These are phyloP conservation scores for Besnoitia besnoiti DNA, from an alignment of 169 alveolate genomes.

Conservation along the genomic window DNA sequence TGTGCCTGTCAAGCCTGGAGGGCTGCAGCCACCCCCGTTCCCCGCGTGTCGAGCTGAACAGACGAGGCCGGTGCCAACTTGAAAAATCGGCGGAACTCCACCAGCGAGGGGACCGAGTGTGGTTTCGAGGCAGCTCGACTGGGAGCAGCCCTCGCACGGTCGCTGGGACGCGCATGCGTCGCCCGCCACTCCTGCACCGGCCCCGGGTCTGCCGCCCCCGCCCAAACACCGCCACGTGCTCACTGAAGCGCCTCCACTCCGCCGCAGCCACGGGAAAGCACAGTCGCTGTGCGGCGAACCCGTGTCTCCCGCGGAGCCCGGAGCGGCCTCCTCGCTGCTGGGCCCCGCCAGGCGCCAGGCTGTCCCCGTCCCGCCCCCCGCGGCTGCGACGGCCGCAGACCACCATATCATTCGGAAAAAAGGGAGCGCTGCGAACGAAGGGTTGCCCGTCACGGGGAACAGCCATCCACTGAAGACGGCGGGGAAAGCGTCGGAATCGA, in stretches of 20 bases:
- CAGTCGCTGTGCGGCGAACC: background rate
- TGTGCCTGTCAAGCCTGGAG: background rate
- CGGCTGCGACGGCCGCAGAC: background rate
- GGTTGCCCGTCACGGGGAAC: background rate
- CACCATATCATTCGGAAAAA: background rate
- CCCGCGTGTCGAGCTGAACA: background rate
- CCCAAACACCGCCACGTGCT: no score
- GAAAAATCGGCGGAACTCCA: background rate
- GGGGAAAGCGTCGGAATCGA: background rate
- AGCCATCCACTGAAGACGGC: slow-evolving; percentile 11
- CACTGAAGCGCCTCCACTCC: no score
- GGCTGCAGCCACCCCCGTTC: background rate
- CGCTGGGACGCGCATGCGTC: no score
- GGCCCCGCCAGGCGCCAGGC: background rate
- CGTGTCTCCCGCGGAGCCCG: background rate
- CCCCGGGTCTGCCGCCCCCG: no score
- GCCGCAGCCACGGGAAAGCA: no score
- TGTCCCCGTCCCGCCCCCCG: background rate
- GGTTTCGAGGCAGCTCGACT: background rate
- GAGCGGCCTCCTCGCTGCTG: background rate
- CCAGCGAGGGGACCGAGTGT: background rate
- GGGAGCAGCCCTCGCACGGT: no score
- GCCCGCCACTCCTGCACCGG: no score
- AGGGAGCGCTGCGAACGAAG: background rate
- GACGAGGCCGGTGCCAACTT: background rate